Base-by-base conservation (phyloP, 768 basidiomycete genomes). In the Clitopilus passeckerianus region DNA sequence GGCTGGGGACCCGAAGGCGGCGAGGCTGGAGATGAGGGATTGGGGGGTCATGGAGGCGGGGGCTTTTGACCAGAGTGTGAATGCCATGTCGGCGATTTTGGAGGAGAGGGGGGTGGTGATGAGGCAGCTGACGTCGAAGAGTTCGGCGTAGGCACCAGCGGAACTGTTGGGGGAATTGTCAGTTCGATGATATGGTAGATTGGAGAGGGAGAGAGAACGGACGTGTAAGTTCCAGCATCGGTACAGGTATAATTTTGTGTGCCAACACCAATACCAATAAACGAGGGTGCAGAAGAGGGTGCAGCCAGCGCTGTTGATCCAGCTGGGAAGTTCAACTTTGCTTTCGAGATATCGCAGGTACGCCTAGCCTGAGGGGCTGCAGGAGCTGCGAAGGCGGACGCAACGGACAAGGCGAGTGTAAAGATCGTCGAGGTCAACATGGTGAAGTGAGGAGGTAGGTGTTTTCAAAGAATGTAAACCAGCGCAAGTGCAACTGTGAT, bases 211-310 rank as follows among this genome's bases (percentile, higher is more conserved):
- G 33, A 16, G 20, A 24, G 62, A 62, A 66, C 79, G 65, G 60
- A 82, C 82, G 72, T 66, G 64, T 75, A 82, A 62, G 72, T 74
- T 59, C 74, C 81, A 50, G 74, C 70, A 9, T 63, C 56, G 20
- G 60, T 60, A 65, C 84, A 85, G 20, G 81, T 84, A 64, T 85
- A 86, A 64, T 85, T 84, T 67, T 85, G 84, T 34, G 77, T 73
- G 24, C 82, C 80, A 56, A 83, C 72, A 16, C 74, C 80, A 24
- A 84, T 71, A 6, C 75, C 67, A 52, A 84, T 73, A 59, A 72
- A 80, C 8, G 71, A 74, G 1, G 73, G 73, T 7, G 71, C 59
- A 23, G 59, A 64, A 9, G 66, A 68, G 10, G 79, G 80, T 6
- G 69, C 63, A 5, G 73, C 65, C 34, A 83, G 71, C 6, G 65